Evolutionary conservation across 768 basidiomycete genomes (phyloP).

Genomic region (Holtermannia corniformis): DNA sequence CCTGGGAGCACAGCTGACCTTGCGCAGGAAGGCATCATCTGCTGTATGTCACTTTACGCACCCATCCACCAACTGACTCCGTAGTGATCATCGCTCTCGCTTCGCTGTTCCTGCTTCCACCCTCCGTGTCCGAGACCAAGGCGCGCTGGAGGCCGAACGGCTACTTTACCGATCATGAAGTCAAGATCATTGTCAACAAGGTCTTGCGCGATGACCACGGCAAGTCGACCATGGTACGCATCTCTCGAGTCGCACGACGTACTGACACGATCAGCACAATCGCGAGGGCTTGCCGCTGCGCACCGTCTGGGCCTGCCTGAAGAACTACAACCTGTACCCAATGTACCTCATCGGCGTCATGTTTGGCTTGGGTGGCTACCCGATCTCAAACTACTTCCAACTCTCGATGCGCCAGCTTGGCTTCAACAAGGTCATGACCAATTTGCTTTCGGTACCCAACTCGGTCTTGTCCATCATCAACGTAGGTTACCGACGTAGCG

Average conservation of each 20-base stretch:
- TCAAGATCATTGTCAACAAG: constrained; percentile 39
- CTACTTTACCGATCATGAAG: constrained; percentile 38
- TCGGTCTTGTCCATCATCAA: constrained; percentile 34
- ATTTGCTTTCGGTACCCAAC: constrained; percentile 37
- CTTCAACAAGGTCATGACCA: constrained; percentile 37
- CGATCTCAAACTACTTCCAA: constrained; percentile 30
- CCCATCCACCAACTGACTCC: not conserved
- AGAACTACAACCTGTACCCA: constrained; percentile 37
- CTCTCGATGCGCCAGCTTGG: constrained; percentile 33
- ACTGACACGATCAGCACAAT: constrained; percentile 28
- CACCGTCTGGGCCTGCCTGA: constrained; percentile 26
- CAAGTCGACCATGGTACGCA: constrained; percentile 13
- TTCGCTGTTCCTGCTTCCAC: constrained; percentile 40
- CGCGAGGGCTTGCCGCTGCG: constrained; percentile 31
- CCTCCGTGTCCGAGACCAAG: constrained; percentile 32
- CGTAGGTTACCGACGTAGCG: not conserved
- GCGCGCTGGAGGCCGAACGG: constrained; percentile 33
- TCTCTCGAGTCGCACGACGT: constrained; percentile 17
- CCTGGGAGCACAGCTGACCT: not conserved
- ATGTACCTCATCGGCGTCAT: constrained; percentile 38
- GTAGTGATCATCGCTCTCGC: constrained; percentile 32
- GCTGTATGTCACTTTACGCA: constrained; percentile 5
- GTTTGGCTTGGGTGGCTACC: constrained; percentile 34
- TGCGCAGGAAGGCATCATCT: constrained; percentile 9
- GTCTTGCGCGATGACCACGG: constrained; percentile 25